Percentiles rank a stretch among this genome's conserved stretches.
Conservation (phyloP, 345 rosid genomes). For the Nephelium lappaceum region DNA sequence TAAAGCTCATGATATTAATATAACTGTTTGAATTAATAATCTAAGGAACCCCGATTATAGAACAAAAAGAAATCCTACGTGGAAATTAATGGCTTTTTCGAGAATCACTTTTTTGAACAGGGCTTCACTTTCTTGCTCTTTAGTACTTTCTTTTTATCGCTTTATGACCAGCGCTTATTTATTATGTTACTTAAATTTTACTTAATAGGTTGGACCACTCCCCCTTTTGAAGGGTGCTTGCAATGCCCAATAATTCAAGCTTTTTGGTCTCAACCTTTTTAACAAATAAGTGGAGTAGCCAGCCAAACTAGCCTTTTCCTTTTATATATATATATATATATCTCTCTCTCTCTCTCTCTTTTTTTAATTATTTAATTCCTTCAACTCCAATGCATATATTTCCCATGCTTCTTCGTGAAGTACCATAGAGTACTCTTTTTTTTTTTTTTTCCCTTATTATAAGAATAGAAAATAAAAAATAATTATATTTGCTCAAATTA, state of each 20-base stretch:
- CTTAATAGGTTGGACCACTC: constrained; percentile 28
- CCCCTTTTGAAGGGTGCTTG: constrained; percentile 22
- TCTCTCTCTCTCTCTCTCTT: too few relatives aligned
- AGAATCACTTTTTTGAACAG: not conserved
- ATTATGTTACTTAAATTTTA: constrained; percentile 40
- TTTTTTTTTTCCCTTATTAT: not conserved
- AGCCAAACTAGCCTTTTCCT: not conserved
- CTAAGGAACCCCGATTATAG: not conserved
- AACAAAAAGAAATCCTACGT: not conserved
- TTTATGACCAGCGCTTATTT: constrained; percentile 21
- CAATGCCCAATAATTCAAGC: constrained; percentile 28
- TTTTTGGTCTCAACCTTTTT: constrained; percentile 24
- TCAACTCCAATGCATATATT: not conserved
- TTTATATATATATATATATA: too few relatives aligned
- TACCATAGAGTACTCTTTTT: not conserved
- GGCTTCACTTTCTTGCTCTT: not conserved
- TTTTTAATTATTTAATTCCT: not conserved
- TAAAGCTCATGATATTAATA: not conserved
- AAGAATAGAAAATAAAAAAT: not conserved
- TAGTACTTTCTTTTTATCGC: not conserved
- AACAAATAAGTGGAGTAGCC: constrained; percentile 9
- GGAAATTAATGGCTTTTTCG: not conserved
- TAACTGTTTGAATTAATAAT: not conserved
- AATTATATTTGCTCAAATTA: too few relatives aligned
- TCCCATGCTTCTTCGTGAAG: not conserved